phyloP scores from a whole-genome alignment of 371 early-diverging fungal genomes.

The Polyrhizophydium stewartii region DNA sequence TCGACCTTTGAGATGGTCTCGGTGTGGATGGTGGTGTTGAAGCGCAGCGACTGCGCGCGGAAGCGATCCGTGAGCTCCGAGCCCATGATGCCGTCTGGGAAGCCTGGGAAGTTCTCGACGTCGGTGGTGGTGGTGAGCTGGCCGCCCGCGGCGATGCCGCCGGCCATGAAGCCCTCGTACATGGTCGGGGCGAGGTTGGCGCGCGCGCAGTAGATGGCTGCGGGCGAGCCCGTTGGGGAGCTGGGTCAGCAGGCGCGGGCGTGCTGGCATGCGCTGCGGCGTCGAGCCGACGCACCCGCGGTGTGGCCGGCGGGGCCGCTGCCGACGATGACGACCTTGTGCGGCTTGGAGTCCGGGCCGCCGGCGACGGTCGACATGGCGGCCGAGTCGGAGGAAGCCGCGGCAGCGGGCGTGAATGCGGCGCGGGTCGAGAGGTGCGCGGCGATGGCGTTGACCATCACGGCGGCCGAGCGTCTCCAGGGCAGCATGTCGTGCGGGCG shows the following conservation, averaged over 20 bases:
- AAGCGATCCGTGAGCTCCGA: conserved; percentile 39
- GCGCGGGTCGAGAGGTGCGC: too few species aligned
- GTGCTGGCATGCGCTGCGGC: too few species aligned
- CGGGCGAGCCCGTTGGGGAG: too few species aligned
- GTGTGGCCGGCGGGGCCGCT: conserved; percentile 54
- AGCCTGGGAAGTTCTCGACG: conserved; percentile 80
- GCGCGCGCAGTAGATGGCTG: conserved; percentile 90
- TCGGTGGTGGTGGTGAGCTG: conserved; percentile 92
- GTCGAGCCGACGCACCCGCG: conserved; percentile 29
- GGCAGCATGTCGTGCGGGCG: too few species aligned
- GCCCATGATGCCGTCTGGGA: conserved; percentile 81
- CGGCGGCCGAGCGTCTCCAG: too few species aligned
- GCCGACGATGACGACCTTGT: conserved; percentile 37
- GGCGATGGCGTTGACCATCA: too few species aligned
- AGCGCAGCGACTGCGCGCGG: conserved; percentile 33
- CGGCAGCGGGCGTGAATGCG: too few species aligned
- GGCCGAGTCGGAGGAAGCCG: too few species aligned
- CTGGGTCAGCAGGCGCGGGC: too few species aligned
- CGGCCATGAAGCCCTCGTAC: conserved; percentile 97
- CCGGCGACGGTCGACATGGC: too few species aligned
- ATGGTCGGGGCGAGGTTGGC: conserved; percentile 89
- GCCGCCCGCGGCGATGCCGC: conserved; percentile 60
- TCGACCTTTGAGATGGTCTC: conserved; percentile 47
- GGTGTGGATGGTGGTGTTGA: conserved; percentile 42
- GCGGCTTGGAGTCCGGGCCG: too few species aligned